Conservation (phyloP, 1,139 yeast species). For the Kurtzmaniella quercitrusa region DNA sequence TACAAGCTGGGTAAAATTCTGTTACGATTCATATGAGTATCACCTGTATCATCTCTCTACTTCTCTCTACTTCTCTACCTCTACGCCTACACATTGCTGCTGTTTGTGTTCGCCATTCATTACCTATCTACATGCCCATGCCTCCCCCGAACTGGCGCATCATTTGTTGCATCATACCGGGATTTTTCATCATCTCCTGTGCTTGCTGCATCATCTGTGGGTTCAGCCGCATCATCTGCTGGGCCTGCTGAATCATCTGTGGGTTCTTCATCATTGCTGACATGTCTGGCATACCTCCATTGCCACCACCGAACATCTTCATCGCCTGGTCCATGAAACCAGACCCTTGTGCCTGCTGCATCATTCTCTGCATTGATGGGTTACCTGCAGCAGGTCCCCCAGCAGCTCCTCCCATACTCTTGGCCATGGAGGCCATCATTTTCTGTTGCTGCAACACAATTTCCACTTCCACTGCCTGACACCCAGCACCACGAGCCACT, state of each 20-base stretch:
- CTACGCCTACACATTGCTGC: too few relatives aligned
- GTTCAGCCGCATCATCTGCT: conserved; percentile 63
- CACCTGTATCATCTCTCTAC: too few relatives aligned
- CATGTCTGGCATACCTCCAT: conserved; percentile 53
- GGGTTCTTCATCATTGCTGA: conserved; percentile 50
- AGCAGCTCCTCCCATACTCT: conserved; percentile 47
- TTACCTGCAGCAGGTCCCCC: conserved; percentile 33
- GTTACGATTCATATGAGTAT: too few relatives aligned
- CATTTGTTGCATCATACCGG: conserved; percentile 70
- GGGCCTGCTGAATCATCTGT: conserved; percentile 40
- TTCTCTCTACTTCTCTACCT: too few relatives aligned
- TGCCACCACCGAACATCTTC: conserved; percentile 54
- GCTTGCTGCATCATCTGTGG: conserved; percentile 69
- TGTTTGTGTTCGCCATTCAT: too few relatives aligned
- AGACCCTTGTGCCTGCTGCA: conserved; percentile 42
- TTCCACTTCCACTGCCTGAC: conserved; percentile 89
- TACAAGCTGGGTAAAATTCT: too few relatives aligned
- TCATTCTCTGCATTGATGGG: conserved; percentile 37
- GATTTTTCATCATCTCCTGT: conserved; percentile 50
- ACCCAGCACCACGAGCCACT: conserved; percentile 96
- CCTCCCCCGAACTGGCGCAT: conserved; percentile 69
- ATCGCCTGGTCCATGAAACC: conserved; percentile 54
- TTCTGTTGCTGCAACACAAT: conserved; percentile 88
- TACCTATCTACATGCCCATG: conserved; percentile 17
- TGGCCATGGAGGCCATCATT: conserved; percentile 90